Percentiles rank a stretch among this genome's conserved stretches.
phyloP scores from a whole-genome alignment of 2,329 filamentous ascomycete species.

The Aphanoascus verrucosus region DNA sequence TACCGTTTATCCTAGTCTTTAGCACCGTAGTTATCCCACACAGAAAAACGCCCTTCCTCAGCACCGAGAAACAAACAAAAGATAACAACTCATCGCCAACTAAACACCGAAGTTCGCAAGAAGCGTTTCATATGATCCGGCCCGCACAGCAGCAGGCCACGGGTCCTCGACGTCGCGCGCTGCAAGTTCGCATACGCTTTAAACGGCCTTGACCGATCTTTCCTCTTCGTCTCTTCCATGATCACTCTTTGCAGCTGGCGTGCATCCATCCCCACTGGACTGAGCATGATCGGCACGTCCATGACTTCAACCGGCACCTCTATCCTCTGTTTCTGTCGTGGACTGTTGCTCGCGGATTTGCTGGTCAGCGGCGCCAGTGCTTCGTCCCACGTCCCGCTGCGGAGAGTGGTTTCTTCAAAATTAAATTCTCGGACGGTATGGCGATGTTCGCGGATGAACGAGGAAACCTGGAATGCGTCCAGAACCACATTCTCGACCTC shows the following conservation, averaged over 20 bases:
- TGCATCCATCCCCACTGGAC: slow-evolving; percentile 20
- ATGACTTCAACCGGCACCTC: slow-evolving; percentile 24
- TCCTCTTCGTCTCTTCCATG: slow-evolving; percentile 20
- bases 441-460: slow-evolving; percentile 57
- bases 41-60: not conserved
- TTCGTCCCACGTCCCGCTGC: slow-evolving; percentile 67
- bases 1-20: not conserved
- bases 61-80: not conserved
- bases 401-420: slow-evolving; percentile 64
- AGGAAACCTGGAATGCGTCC: slow-evolving; percentile 58
- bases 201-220: slow-evolving; percentile 13
- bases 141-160: slow-evolving; percentile 22
- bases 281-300: slow-evolving; percentile 31
- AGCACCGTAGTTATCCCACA: not conserved
- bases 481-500: slow-evolving; percentile 62
- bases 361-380: slow-evolving; percentile 60
- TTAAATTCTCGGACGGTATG: slow-evolving; percentile 63
- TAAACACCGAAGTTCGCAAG: slow-evolving; percentile 19
- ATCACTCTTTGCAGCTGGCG: slow-evolving; percentile 21
- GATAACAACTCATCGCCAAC: slow-evolving; percentile 12
- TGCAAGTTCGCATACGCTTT: slow-evolving; percentile 18
- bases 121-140: slow-evolving; percentile 28
- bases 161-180: slow-evolving; percentile 20
- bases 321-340: slow-evolving; percentile 24
- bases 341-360: slow-evolving; percentile 27